These are phyloP conservation scores for Lepiota venenata DNA, from an alignment of 768 basidiomycete species.

Conservation along the genomic window DNA sequence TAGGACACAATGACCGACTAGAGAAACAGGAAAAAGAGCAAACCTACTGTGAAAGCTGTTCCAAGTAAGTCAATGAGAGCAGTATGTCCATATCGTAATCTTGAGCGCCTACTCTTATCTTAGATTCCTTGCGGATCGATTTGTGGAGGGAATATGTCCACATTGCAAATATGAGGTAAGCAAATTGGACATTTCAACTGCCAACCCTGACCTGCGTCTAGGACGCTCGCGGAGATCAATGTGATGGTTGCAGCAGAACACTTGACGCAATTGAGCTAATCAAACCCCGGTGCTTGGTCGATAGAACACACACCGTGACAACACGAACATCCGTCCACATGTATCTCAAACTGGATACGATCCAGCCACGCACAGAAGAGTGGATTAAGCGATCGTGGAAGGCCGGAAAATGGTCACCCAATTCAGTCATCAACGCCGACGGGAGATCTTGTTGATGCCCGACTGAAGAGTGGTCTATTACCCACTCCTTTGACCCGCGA, in stretches of 20 bases:
- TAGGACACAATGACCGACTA: conserved; percentile 74
- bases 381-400: conserved; percentile 83
- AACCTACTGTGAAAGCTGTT: conserved; percentile 91
- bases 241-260: conserved; percentile 90
- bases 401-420: conserved; percentile 89
- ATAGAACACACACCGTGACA: conserved; percentile 75
- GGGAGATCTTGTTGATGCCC: conserved; percentile 88
- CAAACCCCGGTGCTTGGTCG: conserved; percentile 90
- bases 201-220: neutral
- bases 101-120: neutral
- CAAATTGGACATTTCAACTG: neutral
- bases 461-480: conserved; percentile 79
- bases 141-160: conserved; percentile 97
- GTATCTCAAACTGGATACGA: conserved; percentile 81
- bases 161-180: conserved; percentile 72
- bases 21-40: conserved; percentile 87
- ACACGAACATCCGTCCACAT: conserved; percentile 83
- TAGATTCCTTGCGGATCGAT: conserved; percentile 95
- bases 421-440: conserved; percentile 85
- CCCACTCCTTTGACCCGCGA: conserved; percentile 94
- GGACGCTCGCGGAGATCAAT: conserved; percentile 98
- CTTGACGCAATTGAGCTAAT: conserved; percentile 92
- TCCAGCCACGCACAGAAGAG: conserved; percentile 80
- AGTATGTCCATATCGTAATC: neutral
- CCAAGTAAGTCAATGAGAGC: conserved; percentile 48